Conservation (phyloP, 2,329 filamentous ascomycete species). For the Curvularia verruculosa region DNA sequence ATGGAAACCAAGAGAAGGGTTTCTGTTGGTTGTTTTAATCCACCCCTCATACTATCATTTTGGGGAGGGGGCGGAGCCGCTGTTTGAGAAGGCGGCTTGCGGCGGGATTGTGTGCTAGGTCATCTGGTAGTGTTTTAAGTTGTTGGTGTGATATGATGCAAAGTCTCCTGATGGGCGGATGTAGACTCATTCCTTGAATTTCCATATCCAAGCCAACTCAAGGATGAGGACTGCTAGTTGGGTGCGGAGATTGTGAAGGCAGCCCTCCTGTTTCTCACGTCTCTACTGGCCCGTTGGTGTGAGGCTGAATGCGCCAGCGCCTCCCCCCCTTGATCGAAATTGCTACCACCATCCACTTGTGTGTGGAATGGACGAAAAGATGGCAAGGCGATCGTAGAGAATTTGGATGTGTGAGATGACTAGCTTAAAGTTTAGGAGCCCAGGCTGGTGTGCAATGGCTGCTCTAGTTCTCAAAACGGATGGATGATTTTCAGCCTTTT, state of each 20-base stretch:
- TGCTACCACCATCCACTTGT: neutral
- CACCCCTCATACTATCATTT: neutral
- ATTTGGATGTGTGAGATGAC: neutral
- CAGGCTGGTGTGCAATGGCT: neutral
- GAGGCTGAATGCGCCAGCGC: neutral
- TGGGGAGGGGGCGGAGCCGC: neutral
- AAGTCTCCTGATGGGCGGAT: neutral
- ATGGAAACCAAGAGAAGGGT: neutral
- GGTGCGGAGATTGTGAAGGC: neutral
- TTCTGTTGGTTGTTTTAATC: neutral
- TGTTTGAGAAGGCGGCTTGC: neutral
- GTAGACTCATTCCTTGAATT: neutral
- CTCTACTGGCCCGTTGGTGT: neutral
- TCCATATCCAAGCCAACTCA: neutral
- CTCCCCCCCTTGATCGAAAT: neutral
- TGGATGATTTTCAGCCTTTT: neutral
- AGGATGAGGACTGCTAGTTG: neutral
- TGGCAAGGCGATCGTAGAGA: neutral
- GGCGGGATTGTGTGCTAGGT: neutral
- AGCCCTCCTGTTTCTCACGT: neutral
- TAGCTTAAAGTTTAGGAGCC: neutral
- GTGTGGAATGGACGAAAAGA: neutral
- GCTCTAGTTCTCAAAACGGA: neutral
- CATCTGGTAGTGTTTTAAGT: neutral
- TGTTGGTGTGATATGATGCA: neutral